A percentile compares a stretch with the other conserved stretches of the same genome.
Evolutionary conservation across 192 early-diverging fungal species (phyloP).

Genomic region (Obelidium mucronatum): DNA sequence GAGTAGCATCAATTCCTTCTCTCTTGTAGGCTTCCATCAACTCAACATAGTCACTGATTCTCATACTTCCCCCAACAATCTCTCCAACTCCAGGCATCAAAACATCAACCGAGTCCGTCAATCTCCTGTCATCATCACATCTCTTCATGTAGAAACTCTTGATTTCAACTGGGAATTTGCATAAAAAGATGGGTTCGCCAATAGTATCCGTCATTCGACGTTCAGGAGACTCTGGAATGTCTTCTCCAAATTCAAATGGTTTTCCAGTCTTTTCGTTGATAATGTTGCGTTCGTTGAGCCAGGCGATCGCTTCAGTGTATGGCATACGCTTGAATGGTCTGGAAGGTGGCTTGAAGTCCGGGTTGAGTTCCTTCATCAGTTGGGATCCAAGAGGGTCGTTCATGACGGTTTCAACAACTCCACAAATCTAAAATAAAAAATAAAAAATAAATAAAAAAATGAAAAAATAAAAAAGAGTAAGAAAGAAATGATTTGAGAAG

Average conservation of each 20-base stretch:
- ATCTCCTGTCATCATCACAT: slow-evolving; percentile 76
- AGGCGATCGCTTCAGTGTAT: slow-evolving; percentile 95
- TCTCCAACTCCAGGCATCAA: slow-evolving; percentile 99
- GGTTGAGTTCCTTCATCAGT: slow-evolving; percentile 90
- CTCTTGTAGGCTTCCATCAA: slow-evolving; percentile 84
- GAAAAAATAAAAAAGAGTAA: slow-evolving; percentile 26
- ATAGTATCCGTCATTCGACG: slow-evolving; percentile 99
- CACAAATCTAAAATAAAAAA: slow-evolving; percentile 38
- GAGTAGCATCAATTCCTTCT: slow-evolving; percentile 89
- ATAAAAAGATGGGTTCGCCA: slow-evolving; percentile 91
- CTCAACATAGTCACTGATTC: slow-evolving; percentile 86
- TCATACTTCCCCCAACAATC: slow-evolving; percentile 98
- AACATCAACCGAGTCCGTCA: slow-evolving; percentile 97
- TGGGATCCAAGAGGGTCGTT: slow-evolving; percentile 76
- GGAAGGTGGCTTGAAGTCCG: slow-evolving; percentile 79
- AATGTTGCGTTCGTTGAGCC: slow-evolving; percentile 84
- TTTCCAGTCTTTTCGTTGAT: slow-evolving; percentile 77
- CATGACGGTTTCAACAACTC: slow-evolving; percentile 76
- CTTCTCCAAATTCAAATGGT: slow-evolving; percentile 96
- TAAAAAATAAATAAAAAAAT: slow-evolving; percentile 26
- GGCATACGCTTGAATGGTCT: slow-evolving; percentile 95
- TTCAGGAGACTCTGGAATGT: slow-evolving; percentile 98
- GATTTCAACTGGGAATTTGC: slow-evolving; percentile 96
- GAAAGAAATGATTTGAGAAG: no score
- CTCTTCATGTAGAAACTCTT: slow-evolving; percentile 99